These are phyloP conservation scores for Saturnispora sanitii DNA, from an alignment of 805 yeast species.

Conservation along the genomic window DNA sequence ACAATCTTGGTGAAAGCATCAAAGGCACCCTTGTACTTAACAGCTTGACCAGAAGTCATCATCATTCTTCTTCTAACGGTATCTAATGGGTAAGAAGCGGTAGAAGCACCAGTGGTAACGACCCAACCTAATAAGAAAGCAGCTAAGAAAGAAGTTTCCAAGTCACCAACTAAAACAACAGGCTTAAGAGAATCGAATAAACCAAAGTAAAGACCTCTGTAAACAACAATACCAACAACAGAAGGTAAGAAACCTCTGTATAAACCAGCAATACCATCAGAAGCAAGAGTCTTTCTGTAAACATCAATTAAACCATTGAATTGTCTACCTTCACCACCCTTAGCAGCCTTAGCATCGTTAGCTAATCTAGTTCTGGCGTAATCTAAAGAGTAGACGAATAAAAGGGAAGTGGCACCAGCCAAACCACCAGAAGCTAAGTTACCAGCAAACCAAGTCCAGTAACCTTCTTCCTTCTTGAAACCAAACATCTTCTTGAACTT, in stretches of 20 bases:
- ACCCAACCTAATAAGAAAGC: constrained; percentile 96
- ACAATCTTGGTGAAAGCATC: constrained; percentile 88
- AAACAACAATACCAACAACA: constrained; percentile 92
- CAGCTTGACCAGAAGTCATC: constrained; percentile 99
- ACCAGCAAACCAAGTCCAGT: constrained; percentile 93
- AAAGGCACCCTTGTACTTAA: constrained; percentile 89
- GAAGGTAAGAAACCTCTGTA: constrained; percentile 99
- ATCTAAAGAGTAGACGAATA: constrained; percentile 93
- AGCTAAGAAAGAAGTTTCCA: constrained; percentile 91
- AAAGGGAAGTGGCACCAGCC: constrained; percentile 93
- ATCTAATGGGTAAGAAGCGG: constrained; percentile 98
- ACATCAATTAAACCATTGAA: constrained; percentile 96
- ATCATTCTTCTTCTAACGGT: constrained; percentile 99
- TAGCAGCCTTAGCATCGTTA: constrained; percentile 88
- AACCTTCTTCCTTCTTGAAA: constrained; percentile 91
- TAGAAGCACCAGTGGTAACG: constrained; percentile 97
- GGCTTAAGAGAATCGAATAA: constrained; percentile 95
- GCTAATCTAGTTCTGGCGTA: constrained; percentile 99
- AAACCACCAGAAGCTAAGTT: constrained; percentile 98
- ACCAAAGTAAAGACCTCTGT: constrained; percentile 99
- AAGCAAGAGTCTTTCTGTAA: constrained; percentile 87
- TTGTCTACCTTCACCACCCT: constrained; percentile 76
- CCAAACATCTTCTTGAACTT: constrained; percentile 92
- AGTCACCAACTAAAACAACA: constrained; percentile 84
- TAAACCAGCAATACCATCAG: constrained; percentile 97